Evolutionary conservation across 2,329 filamentous ascomycete genomes (phyloP).

Genomic region (Hypoxylon sp.): DNA sequence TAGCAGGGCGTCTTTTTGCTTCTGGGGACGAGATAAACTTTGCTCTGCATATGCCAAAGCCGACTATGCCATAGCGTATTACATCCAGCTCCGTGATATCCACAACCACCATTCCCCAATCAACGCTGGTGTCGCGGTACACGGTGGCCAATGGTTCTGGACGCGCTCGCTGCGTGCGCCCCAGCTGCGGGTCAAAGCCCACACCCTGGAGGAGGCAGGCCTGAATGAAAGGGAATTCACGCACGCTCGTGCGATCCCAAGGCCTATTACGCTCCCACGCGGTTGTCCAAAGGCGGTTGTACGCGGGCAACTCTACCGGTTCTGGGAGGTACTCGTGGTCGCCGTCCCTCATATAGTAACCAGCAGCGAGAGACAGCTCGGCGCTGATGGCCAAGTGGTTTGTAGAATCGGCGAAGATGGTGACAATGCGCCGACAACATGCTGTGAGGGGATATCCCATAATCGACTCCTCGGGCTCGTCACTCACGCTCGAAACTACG

Average conservation of each 20-base stretch:
- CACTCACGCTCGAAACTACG: constrained; percentile 37
- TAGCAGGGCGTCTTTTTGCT: constrained; percentile 10
- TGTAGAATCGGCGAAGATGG: constrained; percentile 42
- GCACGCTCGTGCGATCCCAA: constrained; percentile 41
- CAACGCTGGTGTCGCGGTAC: constrained; percentile 43
- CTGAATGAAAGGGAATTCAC: constrained; percentile 43
- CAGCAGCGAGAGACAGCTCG: constrained; percentile 40
- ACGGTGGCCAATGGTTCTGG: constrained; percentile 44
- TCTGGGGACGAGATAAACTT: constrained; percentile 33
- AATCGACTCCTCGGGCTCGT: constrained; percentile 28
- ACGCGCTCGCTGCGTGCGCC: constrained; percentile 20
- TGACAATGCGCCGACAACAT: constrained; percentile 42
- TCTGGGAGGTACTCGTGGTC: constrained; percentile 6
- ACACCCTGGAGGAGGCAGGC: constrained; percentile 43
- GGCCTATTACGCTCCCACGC: constrained; percentile 9
- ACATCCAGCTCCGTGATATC: constrained; percentile 42
- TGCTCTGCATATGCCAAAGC: constrained; percentile 37
- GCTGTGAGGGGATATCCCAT: constrained; percentile 39
- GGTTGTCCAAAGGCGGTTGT: constrained; percentile 1
- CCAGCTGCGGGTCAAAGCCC: constrained; percentile 27
- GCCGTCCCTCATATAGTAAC: constrained; percentile 29
- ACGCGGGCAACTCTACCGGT: constrained; percentile 14
- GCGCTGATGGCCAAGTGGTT: constrained; percentile 40
- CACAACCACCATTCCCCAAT: constrained; percentile 47
- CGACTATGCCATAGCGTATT: constrained; percentile 44